Percentiles rank a stretch among this genome's conserved stretches.
phyloP scores from a whole-genome alignment of 768 basidiomycete genomes.

The Collybia sp. region DNA sequence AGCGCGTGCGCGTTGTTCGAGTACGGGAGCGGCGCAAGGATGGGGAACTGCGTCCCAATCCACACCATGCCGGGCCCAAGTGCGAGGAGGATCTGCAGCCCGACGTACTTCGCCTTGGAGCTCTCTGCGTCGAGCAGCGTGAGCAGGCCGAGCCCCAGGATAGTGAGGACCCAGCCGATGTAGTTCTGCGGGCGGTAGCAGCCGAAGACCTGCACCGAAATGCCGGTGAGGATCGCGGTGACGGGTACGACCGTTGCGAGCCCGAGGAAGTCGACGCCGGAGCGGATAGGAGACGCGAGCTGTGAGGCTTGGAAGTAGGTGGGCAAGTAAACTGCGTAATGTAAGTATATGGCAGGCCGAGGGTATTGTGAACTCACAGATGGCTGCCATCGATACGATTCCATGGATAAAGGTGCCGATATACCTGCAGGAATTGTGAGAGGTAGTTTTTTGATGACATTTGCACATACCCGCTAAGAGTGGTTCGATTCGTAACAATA shows the following conservation, averaged over 20 bases:
- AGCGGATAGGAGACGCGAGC: not conserved
- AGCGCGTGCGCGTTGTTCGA: conserved; percentile 37
- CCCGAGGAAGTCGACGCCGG: not conserved
- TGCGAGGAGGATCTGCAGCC: conserved; percentile 6
- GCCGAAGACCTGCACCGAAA: conserved; percentile 1
- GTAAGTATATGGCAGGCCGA: too few relatives aligned
- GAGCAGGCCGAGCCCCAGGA: not conserved
- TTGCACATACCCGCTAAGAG: too few relatives aligned
- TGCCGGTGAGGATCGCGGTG: not conserved
- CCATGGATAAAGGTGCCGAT: too few relatives aligned
- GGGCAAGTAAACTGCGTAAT: not conserved
- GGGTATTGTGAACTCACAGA: too few relatives aligned
- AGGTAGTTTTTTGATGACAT: too few relatives aligned
- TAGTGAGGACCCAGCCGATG: conserved; percentile 3
- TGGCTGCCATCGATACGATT: too few relatives aligned
- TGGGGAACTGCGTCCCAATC: conserved; percentile 30
- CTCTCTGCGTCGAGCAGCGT: conserved; percentile 1
- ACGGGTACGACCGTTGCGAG: not conserved
- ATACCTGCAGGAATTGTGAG: too few relatives aligned
- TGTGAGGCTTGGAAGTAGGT: conserved; percentile 2
- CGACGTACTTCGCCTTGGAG: not conserved
- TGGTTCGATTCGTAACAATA: too few relatives aligned
- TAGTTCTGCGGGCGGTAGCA: conserved; percentile 1
- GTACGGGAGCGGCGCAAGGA: conserved; percentile 40
- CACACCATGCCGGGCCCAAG: conserved; percentile 9